Base-by-base conservation (phyloP, 2,329 filamentous ascomycete species). In the Xylaria sp. region DNA sequence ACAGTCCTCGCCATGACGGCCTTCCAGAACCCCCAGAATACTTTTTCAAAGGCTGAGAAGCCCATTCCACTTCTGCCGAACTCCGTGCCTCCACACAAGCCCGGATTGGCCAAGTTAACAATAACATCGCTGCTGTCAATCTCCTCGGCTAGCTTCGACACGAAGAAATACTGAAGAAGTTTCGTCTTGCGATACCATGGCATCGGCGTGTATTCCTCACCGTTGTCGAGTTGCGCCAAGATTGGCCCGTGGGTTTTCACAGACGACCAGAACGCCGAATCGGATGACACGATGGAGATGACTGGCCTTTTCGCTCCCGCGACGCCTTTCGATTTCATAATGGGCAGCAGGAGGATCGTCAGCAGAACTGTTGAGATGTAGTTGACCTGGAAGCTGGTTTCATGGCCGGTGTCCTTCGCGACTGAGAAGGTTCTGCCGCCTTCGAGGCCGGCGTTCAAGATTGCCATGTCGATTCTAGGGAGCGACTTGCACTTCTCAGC, bases 391-490 rank as follows among this genome's bases (percentile, higher is more conserved):
- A 81, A 60, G 13, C 69, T 73, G 15, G 73, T 69, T 61, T 81
- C 77, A 56, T 80, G 76, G 3, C 78, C 73, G 0, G 73, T 78
- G 8, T 59, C 58, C 21, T 71, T 54, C 21, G 67, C 59, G 4
- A 53, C 54, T 11, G 60, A 64, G 63, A 72, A 73, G 5, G 58
- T 31, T 1, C 2, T 11, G 2, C 40, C 33, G 4, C 64, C 68
- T 17, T 35, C 56, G 4, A 79, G 31, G 0, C 76, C 81, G 2
- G 80, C 80, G 62, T 83, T 83, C 4, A 81, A 71, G 35, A 84
- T 73, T 7, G 71, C 76, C 13, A 81, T 75, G 64, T 84, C 79
- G 7, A 84, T 64, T 15, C 75, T 73, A 0, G 68, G 31, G 1
- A 82, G 72, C 1, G 44, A 71, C 9, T 75, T 66, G 17, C 72